Evolutionary conservation across 1,284 basidiomycete species (phyloP).

Genomic region (Ustilago sp.): DNA sequence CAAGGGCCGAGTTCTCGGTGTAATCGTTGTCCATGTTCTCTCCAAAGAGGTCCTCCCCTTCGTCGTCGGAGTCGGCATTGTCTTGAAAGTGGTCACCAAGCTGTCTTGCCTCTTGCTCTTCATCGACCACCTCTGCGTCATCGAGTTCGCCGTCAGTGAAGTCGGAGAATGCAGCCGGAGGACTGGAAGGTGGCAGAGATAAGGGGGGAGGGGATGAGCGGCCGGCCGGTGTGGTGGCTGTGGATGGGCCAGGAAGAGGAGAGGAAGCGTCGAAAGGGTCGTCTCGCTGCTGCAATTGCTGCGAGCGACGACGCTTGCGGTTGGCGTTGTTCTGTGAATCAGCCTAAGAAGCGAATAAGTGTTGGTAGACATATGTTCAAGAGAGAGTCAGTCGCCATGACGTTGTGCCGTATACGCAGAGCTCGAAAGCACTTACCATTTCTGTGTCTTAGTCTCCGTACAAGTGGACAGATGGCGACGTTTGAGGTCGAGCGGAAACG

Average conservation of each 20-base stretch:
- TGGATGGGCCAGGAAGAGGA: conserved; percentile 44
- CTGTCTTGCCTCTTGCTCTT: conserved; percentile 58
- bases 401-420: neutral
- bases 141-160: conserved; percentile 62
- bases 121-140: conserved; percentile 58
- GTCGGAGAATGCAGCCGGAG: conserved; percentile 64
- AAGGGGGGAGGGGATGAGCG: conserved; percentile 63
- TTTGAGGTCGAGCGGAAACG: neutral
- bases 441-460: neutral
- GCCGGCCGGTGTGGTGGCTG: conserved; percentile 46
- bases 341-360: conserved; percentile 13
- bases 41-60: conserved; percentile 93
- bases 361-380: neutral
- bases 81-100: conserved; percentile 73
- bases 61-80: conserved; percentile 76
- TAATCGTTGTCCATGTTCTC: conserved; percentile 85
- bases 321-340: conserved; percentile 38
- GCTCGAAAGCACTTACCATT: neutral
- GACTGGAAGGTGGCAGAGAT: conserved; percentile 64
- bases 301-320: conserved; percentile 58
- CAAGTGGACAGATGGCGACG: neutral
- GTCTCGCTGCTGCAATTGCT: conserved; percentile 36
- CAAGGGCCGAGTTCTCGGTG: conserved; percentile 81
- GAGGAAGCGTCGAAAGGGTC: conserved; percentile 53
- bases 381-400: neutral